Percentiles rank a stretch among this genome's conserved stretches.
These are phyloP conservation scores for Claviceps pusilla DNA, from an alignment of 2,329 filamentous ascomycete species.

Conservation along the genomic window DNA sequence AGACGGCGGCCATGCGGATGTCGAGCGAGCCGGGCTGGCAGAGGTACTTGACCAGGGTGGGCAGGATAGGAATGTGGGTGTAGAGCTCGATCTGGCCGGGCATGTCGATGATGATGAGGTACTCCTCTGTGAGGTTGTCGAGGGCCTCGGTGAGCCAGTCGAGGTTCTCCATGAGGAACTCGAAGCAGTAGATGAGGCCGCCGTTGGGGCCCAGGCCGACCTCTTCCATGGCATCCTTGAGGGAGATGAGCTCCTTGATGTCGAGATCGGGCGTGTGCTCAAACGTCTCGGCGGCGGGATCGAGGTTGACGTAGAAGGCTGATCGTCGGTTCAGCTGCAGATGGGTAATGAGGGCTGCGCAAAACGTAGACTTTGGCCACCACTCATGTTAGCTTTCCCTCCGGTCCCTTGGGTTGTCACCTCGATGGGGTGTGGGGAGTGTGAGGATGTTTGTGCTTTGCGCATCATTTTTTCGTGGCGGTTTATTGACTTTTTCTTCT, in stretches of 20 bases:
- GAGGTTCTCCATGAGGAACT: slow-evolving; percentile 86
- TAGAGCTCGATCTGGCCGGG: slow-evolving; percentile 97
- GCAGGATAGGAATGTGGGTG: slow-evolving; percentile 87
- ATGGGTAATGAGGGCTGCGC: slow-evolving; percentile 81
- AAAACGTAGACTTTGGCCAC: slow-evolving; percentile 60
- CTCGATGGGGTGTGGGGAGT: no score
- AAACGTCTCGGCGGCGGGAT: slow-evolving; percentile 88
- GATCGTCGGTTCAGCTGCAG: slow-evolving; percentile 82
- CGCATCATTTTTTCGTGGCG: no score
- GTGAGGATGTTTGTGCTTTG: no score
- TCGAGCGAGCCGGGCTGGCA: slow-evolving; percentile 67
- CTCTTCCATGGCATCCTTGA: slow-evolving; percentile 95
- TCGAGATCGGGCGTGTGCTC: slow-evolving; percentile 84
- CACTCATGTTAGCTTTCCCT: neutral
- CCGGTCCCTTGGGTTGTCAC: no score
- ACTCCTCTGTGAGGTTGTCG: slow-evolving; percentile 79
- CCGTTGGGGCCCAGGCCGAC: slow-evolving; percentile 82
- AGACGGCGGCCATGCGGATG: slow-evolving; percentile 82
- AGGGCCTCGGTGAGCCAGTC: slow-evolving; percentile 80
- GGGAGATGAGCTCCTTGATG: slow-evolving; percentile 85
- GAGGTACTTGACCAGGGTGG: slow-evolving; percentile 67
- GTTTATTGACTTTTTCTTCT: neutral
- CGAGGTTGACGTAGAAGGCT: slow-evolving; percentile 95
- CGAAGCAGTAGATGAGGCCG: slow-evolving; percentile 89
- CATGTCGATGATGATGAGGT: slow-evolving; percentile 97